These are phyloP conservation scores for slime mould (Dictyostelium discoideum) DNA, from an alignment of 78 protist species.

Conservation along the genomic window DNA sequence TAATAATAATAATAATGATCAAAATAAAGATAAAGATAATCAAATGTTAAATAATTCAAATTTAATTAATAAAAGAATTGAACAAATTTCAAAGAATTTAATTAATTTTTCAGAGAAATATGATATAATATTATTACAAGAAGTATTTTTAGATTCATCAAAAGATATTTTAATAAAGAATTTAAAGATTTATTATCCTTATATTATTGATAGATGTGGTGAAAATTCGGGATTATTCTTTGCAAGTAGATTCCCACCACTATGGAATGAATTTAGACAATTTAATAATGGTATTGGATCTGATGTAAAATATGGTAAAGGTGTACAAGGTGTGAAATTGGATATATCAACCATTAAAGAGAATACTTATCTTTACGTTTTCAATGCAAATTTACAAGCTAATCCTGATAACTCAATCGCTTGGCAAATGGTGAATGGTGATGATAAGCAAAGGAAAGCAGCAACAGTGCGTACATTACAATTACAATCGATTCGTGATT, in stretches of 20 bases:
- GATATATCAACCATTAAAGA: conserved; percentile 42
- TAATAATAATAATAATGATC: neutral
- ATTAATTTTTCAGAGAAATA: conserved; percentile 58
- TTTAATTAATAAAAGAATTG: conserved; percentile 27
- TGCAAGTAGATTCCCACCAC: conserved; percentile 63
- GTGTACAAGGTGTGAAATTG: conserved; percentile 73
- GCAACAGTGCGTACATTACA: conserved; percentile 64
- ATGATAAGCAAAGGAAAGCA: conserved; percentile 68
- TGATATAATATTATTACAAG: conserved; percentile 58
- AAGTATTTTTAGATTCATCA: conserved; percentile 24
- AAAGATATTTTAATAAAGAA: conserved; percentile 19
- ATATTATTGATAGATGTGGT: conserved; percentile 42
- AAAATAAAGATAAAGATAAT: neutral
- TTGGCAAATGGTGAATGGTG: conserved; percentile 79
- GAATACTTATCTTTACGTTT: conserved; percentile 53
- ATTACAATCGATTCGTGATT: conserved; percentile 58
- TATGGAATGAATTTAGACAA: conserved; percentile 65
- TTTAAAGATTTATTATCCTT: conserved; percentile 20
- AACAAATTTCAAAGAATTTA: conserved; percentile 15
- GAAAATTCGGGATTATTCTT: conserved; percentile 55
- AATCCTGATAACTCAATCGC: conserved; percentile 62
- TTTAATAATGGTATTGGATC: conserved; percentile 65
- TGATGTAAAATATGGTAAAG: conserved; percentile 49
- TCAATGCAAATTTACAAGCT: conserved; percentile 64
- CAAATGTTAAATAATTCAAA: neutral